Conservation (phyloP, 345 rosid species). For the Pistacia atlantica region DNA sequence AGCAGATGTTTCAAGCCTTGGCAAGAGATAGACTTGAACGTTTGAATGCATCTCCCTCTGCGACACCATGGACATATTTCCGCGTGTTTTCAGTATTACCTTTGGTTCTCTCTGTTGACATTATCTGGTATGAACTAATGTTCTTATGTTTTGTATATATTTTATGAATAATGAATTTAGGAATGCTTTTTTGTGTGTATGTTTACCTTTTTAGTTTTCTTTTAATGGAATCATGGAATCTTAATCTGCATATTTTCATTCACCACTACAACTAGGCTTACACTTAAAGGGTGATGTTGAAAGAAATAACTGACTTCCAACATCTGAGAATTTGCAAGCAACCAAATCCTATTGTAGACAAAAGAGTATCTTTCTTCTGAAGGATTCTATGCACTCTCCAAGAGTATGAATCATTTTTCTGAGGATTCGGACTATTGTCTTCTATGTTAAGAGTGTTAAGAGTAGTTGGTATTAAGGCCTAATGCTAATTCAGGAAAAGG, state of each 20-base stretch:
- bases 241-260: not conserved
- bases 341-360: not conserved
- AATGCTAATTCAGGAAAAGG: not conserved
- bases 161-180: not conserved
- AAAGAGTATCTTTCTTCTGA: not conserved
- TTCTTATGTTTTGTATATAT: constrained; percentile 17
- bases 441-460: not conserved
- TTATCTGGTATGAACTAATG: constrained; percentile 66
- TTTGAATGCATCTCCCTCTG: constrained; percentile 94
- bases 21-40: constrained; percentile 97
- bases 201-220: not conserved
- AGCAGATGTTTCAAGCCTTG: constrained; percentile 98
- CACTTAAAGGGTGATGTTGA: not conserved
- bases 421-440: not conserved
- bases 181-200: too few species aligned
- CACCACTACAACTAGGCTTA: not conserved
- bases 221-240: not conserved
- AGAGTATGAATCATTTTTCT: constrained; percentile 3
- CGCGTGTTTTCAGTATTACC: constrained; percentile 83
- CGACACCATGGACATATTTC: constrained; percentile 82
- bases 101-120: constrained; percentile 72
- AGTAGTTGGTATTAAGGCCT: not conserved
- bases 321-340: not conserved
- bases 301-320: constrained; percentile 2
- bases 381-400: not conserved